Evolutionary conservation across 176 grass and related monocot genomes (phyloP).

Genomic region (Stipa capillata): DNA sequence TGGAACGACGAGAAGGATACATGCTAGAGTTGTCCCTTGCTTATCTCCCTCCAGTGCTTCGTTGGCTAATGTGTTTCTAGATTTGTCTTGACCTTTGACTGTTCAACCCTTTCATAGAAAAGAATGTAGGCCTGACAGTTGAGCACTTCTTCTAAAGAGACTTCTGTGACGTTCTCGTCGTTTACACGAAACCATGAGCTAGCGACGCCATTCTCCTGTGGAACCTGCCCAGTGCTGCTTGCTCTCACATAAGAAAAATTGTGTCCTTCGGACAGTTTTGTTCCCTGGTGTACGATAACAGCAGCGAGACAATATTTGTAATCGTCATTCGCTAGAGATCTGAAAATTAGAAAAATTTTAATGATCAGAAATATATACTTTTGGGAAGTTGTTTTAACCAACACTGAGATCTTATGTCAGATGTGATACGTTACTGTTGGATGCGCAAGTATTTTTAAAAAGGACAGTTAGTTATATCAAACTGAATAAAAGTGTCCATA

Average conservation of each 20-base stretch:
- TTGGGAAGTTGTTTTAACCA: too few species aligned
- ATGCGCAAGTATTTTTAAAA: too few species aligned
- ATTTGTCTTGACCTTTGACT: too few species aligned
- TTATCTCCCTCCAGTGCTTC: too few species aligned
- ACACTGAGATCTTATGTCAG: too few species aligned
- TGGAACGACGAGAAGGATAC: too few species aligned
- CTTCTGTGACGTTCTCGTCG: conserved; percentile 27
- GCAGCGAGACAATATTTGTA: conserved; percentile 23
- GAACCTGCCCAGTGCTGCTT: neutral
- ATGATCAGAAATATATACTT: neutral
- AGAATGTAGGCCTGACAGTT: conserved; percentile 50
- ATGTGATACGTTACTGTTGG: too few species aligned
- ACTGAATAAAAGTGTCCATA: too few species aligned
- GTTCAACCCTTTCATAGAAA: conserved; percentile 62
- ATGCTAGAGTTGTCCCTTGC: too few species aligned
- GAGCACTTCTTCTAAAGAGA: conserved; percentile 29
- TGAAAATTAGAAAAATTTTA: neutral
- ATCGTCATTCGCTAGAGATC: neutral
- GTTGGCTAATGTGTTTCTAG: too few species aligned
- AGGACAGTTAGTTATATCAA: too few species aligned
- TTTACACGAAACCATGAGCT: conserved; percentile 41
- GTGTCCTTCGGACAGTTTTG: neutral
- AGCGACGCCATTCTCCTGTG: neutral
- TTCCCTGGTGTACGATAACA: conserved; percentile 17
- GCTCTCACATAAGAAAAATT: conserved; percentile 33